Evolutionary conservation across 1,139 yeast genomes (phyloP).

Genomic region (Taphrina confusa): DNA sequence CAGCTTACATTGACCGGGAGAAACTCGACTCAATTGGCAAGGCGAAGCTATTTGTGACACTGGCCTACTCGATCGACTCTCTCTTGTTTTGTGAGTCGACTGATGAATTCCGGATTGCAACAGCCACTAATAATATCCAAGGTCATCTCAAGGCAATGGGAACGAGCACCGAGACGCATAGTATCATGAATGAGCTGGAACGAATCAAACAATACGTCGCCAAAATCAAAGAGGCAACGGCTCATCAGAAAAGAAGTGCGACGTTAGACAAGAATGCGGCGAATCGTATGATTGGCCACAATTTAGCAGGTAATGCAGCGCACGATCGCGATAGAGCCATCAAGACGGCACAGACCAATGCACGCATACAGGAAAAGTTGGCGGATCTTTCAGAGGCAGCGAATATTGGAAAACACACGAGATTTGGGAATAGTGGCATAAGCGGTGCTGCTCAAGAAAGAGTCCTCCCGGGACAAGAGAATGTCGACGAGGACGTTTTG

Average conservation of each 20-base stretch:
- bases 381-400: constrained; percentile 5
- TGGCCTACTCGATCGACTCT: constrained; percentile 34
- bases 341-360: constrained; percentile 13
- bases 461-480: neutral
- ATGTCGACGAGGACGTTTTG: constrained; percentile 5
- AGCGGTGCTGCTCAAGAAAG: neutral
- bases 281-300: constrained; percentile 13
- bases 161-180: constrained; percentile 58
- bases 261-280: constrained; percentile 20
- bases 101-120: neutral
- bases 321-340: constrained; percentile 26
- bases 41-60: constrained; percentile 31
- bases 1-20: neutral
- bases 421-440: constrained; percentile 24
- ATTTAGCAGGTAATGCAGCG: constrained; percentile 11
- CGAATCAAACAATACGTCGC: constrained; percentile 71
- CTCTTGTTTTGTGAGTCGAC: constrained; percentile 14
- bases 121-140: neutral
- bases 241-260: neutral
- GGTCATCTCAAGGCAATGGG: constrained; percentile 62
- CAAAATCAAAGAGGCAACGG: constrained; percentile 53
- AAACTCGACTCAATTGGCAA: constrained; percentile 20
- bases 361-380: constrained; percentile 4
- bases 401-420: constrained; percentile 23
- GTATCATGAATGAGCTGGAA: constrained; percentile 67